phyloP scores from a whole-genome alignment of 495 filamentous ascomycete species.

The Echria macrotheca region DNA sequence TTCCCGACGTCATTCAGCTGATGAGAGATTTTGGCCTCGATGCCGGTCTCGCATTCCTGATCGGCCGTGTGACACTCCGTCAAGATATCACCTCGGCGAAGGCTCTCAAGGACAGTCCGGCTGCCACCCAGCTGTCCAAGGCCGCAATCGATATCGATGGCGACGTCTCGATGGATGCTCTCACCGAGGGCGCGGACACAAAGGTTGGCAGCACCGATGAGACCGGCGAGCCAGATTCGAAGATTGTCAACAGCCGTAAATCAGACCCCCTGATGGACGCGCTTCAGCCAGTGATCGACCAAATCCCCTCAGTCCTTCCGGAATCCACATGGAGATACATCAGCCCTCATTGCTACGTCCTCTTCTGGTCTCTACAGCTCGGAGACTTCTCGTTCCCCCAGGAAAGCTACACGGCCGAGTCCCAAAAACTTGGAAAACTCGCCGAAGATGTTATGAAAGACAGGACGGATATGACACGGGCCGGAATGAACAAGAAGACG shows the following conservation, averaged over 20 bases:
- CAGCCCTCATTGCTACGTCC: slow-evolving; percentile 73
- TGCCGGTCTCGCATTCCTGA: slow-evolving; percentile 80
- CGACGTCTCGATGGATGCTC: slow-evolving; percentile 34
- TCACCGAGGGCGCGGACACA: slow-evolving; percentile 19
- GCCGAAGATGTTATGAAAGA: slow-evolving; percentile 60
- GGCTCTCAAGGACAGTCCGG: slow-evolving; percentile 22
- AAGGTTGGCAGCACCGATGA: slow-evolving; percentile 9
- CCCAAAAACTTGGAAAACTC: slow-evolving; percentile 54
- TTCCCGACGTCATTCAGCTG: slow-evolving; percentile 70
- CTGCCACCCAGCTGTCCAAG: slow-evolving; percentile 11
- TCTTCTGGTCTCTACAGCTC: slow-evolving; percentile 87
- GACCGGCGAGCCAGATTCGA: slow-evolving; percentile 5
- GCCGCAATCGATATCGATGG: slow-evolving; percentile 34
- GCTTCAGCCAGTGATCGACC: slow-evolving; percentile 67
- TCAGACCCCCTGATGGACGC: slow-evolving; percentile 62
- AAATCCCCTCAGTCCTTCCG: slow-evolving; percentile 58
- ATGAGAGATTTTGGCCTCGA: slow-evolving; percentile 78
- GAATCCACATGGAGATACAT: slow-evolving; percentile 58
- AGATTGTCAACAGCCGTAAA: slow-evolving; percentile 28
- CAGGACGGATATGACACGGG: slow-evolving; percentile 61
- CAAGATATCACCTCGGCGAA: slow-evolving; percentile 31
- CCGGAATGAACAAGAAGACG: slow-evolving; percentile 58
- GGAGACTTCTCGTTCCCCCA: slow-evolving; percentile 71
- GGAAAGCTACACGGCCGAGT: slow-evolving; percentile 69
- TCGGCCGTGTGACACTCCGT: slow-evolving; percentile 64